Percentiles rank a stretch among this genome's conserved stretches.
Evolutionary conservation across 2,329 filamentous ascomycete species (phyloP).

Genomic region (Cercospora zeae-maydis): DNA sequence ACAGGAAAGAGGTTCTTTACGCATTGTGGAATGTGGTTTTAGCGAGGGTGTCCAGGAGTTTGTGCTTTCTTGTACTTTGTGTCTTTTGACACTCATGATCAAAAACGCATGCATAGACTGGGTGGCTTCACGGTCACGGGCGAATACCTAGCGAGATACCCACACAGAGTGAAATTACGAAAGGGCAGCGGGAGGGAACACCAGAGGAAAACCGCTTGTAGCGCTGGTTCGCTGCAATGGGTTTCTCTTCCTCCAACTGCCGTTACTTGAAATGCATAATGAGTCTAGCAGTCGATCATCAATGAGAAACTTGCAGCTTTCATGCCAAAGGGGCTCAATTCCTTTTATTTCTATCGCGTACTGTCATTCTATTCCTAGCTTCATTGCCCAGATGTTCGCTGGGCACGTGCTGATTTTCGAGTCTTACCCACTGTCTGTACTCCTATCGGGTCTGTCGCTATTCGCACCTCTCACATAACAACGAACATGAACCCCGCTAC

Average conservation of each 20-base stretch:
- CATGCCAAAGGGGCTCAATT: neutral
- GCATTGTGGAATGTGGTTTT: neutral
- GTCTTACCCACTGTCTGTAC: neutral
- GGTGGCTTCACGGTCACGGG: neutral
- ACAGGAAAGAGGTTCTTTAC: neutral
- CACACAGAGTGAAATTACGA: neutral
- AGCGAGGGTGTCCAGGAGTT: conserved; percentile 3
- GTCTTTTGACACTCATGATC: neutral
- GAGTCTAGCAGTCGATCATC: neutral
- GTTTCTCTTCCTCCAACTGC: neutral
- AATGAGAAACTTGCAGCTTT: neutral
- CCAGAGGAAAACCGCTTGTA: neutral
- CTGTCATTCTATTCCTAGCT: neutral
- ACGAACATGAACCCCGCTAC: neutral
- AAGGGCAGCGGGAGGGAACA: neutral
- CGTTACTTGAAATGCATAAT: neutral
- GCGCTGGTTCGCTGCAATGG: neutral
- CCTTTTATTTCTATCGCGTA: neutral
- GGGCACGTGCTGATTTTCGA: neutral
- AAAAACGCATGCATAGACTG: neutral
- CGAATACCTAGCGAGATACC: neutral
- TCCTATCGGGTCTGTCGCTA: neutral
- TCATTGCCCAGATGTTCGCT: fast-evolving
- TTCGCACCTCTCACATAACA: neutral
- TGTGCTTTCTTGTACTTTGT: neutral